Percentiles rank a stretch among this genome's conserved stretches.
Conservation (phyloP, 1,284 basidiomycete species). For the Hortiboletus rubellus region DNA sequence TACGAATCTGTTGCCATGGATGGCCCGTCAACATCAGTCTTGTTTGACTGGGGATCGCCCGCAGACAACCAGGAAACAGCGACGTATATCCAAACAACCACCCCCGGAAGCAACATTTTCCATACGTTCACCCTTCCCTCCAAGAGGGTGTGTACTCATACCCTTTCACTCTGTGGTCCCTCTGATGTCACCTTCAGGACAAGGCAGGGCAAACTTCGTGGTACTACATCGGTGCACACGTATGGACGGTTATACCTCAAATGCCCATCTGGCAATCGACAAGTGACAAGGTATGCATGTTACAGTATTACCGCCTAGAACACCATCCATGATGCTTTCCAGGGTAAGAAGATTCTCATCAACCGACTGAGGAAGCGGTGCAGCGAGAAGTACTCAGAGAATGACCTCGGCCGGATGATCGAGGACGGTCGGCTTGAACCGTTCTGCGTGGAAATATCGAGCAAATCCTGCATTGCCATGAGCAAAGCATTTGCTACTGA, state of each 20-base stretch:
- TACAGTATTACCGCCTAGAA: neutral
- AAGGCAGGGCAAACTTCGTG: conserved; percentile 31
- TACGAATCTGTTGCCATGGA: conserved; percentile 57
- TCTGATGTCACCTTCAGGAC: conserved; percentile 29
- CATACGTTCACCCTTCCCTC: conserved; percentile 51
- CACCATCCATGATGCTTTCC: neutral
- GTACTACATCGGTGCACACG: conserved; percentile 48
- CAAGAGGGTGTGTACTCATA: conserved; percentile 38
- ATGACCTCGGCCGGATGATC: conserved; percentile 36
- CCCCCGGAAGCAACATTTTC: conserved; percentile 24
- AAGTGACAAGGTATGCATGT: conserved; percentile 34
- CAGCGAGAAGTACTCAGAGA: conserved; percentile 23
- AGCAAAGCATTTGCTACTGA: conserved; percentile 30
- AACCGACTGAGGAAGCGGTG: conserved; percentile 38
- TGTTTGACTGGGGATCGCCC: conserved; percentile 53
- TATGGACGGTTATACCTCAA: conserved; percentile 36
- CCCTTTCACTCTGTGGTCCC: neutral
- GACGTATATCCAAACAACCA: conserved; percentile 36
- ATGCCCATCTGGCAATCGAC: conserved; percentile 41
- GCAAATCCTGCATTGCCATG: conserved; percentile 20
- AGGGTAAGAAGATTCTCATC: conserved; percentile 39
- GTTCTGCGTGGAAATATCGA: conserved; percentile 43
- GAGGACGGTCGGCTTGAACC: conserved; percentile 39
- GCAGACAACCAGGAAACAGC: conserved; percentile 35
- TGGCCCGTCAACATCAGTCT: conserved; percentile 39